Base-by-base conservation (phyloP, 805 yeast genomes). In the Starmerella geochares region DNA sequence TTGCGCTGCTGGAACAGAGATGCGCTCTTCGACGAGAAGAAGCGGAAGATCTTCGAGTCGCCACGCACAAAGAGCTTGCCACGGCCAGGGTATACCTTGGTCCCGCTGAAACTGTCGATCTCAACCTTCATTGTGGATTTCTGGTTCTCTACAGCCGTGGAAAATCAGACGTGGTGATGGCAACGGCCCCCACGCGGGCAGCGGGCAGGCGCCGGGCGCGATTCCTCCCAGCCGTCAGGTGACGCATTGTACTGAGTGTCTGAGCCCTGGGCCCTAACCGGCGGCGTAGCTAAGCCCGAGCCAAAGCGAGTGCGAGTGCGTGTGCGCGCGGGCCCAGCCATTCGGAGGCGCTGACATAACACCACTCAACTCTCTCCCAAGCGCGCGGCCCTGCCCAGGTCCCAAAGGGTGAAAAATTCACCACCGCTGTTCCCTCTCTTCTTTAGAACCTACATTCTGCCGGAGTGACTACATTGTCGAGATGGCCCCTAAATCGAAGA, bases 21-120 rank as follows among this genome's bases (percentile, higher is more conserved):
- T 68, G 95, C 90, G 71, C 94, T 80, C 78, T 92, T 92, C 65
- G 96, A 84, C 74, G 85, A 81, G 75, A 84, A 94, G 92, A 92
- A 92, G 82, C 99, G 88, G 95, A 92, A 92, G 70, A 88, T 76
- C 82, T 92, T 92, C 71, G 97, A 88, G 86, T 92, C 99, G 69
- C 97, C 97, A 78, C 99, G 87, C 76, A 92, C 87, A 72, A 86
- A 92, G 74, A 92, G 82, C 72, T 94, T 86, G 77, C 98, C 97
- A 61, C 96, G 86, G 78, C 98, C 99, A 80, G 98, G 98, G 94
- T 90, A 92, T 81, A 92, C 90, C 79, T 90, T 92, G 70, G 90
- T 76, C 75, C 98, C 98, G 68, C 98, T 90, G 80, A 92, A 92
- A 71, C 97, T 85, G 77, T 92, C 97, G 79, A 90, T 78, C 84